Conservation (phyloP, 1,284 basidiomycete genomes). For the Albatrellus sp. region DNA sequence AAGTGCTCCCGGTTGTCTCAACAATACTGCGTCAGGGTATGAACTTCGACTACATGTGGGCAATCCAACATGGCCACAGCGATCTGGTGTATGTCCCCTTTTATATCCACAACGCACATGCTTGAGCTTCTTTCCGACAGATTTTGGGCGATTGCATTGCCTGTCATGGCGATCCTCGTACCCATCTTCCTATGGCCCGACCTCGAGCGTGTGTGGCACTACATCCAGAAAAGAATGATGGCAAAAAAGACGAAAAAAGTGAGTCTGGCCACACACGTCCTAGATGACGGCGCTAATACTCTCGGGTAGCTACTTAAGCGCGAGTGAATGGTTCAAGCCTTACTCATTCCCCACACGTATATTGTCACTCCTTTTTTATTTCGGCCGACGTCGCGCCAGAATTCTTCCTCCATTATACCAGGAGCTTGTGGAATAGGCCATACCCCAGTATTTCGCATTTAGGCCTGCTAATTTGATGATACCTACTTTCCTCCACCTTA, state of each 20-base stretch:
- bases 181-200: conserved; percentile 44
- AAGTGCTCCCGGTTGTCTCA: neutral
- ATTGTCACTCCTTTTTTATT: too few relatives aligned
- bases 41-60: conserved; percentile 50
- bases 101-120: neutral
- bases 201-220: conserved; percentile 31
- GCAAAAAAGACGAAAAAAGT: conserved; percentile 7
- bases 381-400: too few relatives aligned
- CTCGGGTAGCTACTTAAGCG: too few relatives aligned
- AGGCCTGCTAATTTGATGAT: too few relatives aligned
- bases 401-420: too few relatives aligned
- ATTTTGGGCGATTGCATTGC: conserved; percentile 60
- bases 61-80: conserved; percentile 28
- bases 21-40: conserved; percentile 34
- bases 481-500: too few relatives aligned
- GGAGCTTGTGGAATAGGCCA: too few relatives aligned
- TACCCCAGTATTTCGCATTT: too few relatives aligned
- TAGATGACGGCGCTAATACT: too few relatives aligned
- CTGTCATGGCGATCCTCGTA: conserved; percentile 44
- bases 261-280: too few relatives aligned
- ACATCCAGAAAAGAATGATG: conserved; percentile 29
- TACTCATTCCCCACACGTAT: too few relatives aligned
- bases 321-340: too few relatives aligned
- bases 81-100: conserved; percentile 34
- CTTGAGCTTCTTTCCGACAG: conserved; percentile 17